phyloP scores from a whole-genome alignment of 371 early-diverging fungal genomes.

The Dinochytrium kinnereticum region DNA sequence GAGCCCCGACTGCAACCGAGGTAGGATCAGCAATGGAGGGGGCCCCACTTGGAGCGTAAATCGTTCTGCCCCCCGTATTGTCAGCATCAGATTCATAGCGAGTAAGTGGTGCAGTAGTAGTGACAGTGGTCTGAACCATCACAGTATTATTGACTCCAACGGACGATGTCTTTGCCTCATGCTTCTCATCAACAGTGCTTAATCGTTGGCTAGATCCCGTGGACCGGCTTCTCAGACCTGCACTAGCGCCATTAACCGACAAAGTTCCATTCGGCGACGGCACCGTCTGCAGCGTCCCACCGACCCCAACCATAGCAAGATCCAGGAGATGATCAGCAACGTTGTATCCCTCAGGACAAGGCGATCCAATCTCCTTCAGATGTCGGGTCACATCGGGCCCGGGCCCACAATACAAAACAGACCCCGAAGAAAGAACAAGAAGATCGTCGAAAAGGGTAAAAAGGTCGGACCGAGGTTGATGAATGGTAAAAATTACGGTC shows the following conservation, averaged over 20 bases:
- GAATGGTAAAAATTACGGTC: constrained; percentile 88
- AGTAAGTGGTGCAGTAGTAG: too few species aligned
- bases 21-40: not conserved
- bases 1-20: not conserved
- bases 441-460: constrained; percentile 91
- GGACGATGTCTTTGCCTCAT: too few species aligned
- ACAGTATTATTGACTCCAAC: too few species aligned
- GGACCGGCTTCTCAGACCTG: too few species aligned
- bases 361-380: constrained; percentile 72
- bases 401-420: constrained; percentile 59
- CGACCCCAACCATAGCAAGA: constrained; percentile 59
- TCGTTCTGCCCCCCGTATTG: not conserved
- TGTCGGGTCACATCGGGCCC: constrained; percentile 48
- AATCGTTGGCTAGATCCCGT: too few species aligned
- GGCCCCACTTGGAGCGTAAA: not conserved
- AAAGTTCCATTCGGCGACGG: not conserved
- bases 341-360: constrained; percentile 90
- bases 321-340: constrained; percentile 89
- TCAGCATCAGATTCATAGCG: constrained; percentile 5
- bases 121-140: too few species aligned
- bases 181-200: too few species aligned
- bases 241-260: not conserved
- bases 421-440: constrained; percentile 81
- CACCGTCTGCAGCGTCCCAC: not conserved
- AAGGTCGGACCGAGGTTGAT: constrained; percentile 95